Conservation (phyloP, 129 eudicot genomes). For the Sambucus nigra region DNA sequence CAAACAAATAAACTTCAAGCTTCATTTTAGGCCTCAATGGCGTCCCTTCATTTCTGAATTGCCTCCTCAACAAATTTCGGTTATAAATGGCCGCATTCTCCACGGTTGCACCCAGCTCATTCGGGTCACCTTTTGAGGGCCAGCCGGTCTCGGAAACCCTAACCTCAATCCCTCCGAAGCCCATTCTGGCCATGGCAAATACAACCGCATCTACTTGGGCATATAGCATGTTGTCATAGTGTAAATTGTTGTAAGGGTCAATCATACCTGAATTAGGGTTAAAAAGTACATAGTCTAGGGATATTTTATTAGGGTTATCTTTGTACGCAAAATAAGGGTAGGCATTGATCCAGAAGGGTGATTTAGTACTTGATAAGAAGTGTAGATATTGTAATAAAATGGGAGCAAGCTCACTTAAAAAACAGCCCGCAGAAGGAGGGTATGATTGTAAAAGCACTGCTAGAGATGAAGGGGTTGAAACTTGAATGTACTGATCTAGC, state of each 20-base stretch:
- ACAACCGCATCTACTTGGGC: conserved; percentile 89
- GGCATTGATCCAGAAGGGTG: conserved; percentile 94
- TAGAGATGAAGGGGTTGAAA: conserved; percentile 66
- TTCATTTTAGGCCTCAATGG: conserved; percentile 77
- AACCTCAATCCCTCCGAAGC: conserved; percentile 70
- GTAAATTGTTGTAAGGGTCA: conserved; percentile 59
- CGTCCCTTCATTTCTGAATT: conserved; percentile 60
- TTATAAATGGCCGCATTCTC: conserved; percentile 71
- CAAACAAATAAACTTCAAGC: conserved; percentile 70
- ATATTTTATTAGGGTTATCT: conserved; percentile 44
- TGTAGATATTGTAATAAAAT: conserved; percentile 58
- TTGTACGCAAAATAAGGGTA: conserved; percentile 96
- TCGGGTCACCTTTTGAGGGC: conserved; percentile 74
- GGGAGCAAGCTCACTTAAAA: conserved; percentile 35
- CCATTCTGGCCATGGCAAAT: conserved; percentile 69
- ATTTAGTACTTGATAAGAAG: conserved; percentile 46
- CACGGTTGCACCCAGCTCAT: conserved; percentile 58
- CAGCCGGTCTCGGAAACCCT: conserved; percentile 91
- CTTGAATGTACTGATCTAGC: conserved; percentile 44
- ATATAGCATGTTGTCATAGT: conserved; percentile 86
- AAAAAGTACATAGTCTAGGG: conserved; percentile 64
- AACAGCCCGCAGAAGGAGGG: conserved; percentile 83
- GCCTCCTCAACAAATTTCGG: conserved; percentile 62
- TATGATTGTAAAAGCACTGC: conserved; percentile 66
- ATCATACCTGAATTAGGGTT: conserved; percentile 80